Base-by-base conservation (phyloP, 1,139 yeast genomes). In the Pichia sp. region DNA sequence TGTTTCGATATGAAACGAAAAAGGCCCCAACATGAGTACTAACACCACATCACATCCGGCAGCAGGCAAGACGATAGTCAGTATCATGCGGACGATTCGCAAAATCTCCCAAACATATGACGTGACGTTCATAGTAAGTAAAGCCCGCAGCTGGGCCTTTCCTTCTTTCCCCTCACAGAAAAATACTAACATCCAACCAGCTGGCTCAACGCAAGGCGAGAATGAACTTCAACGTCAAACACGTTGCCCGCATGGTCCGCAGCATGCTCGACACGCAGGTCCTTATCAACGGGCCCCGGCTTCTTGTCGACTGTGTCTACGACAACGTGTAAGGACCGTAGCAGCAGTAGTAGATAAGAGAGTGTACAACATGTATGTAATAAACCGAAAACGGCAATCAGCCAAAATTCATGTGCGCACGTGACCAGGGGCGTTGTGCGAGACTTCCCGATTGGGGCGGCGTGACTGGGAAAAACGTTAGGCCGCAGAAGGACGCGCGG, bases 61-160 rank as follows among this genome's bases (percentile, higher is more conserved):
- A 56, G 67, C 68, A 2, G 55, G 59, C 6, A 52, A 61, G 14
- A 16, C 59, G 24, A 52, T 64, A 3, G 52, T 60, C 0, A 43
- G 51, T 6, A 51, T 64, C 5, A 30, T 63, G 14, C 51, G 62
- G 30, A 55, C 45, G n/a, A 47, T 66, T 31, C 49, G 69, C 34
- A 61, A 59, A 48, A 45, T 66, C 6, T 60, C 67, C 6, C 66
- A 65, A 33, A 38, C 53, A 2, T 27, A 44, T 9, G 58, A 56
- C n/a, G 41, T 55, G 5, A 50, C 65, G 0, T 55, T 63, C 8
- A 42, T 66, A n/a, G 68, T 66, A 60, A 58, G 60, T 58, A 43
- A 33, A 5, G n/a, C 10, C n/a, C n/a, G 16, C 17, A 41, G n/a
- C 3, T 34, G n/a, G 2, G 12, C n/a, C 4, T 34, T 34, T 34